Conservation (phyloP, 768 basidiomycete species). For the Austroboletus eburneus region DNA sequence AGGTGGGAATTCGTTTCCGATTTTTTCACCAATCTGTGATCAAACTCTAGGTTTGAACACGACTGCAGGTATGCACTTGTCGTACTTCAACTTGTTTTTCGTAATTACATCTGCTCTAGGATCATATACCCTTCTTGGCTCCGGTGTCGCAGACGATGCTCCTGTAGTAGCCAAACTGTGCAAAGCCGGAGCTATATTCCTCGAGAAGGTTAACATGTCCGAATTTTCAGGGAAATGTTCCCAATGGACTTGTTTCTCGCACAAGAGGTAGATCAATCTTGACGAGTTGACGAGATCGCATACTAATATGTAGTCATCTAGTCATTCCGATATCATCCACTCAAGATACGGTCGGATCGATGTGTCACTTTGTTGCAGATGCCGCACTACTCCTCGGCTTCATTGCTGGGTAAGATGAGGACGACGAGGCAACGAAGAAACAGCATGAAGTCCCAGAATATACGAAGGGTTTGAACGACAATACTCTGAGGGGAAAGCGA, state of each 20-base stretch:
- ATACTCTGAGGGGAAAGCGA: constrained; percentile 47
- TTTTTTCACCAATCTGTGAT: background rate
- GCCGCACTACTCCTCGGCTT: constrained; percentile 50
- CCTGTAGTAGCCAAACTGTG: constrained; percentile 28
- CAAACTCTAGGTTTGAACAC: constrained; percentile 34
- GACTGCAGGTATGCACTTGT: constrained; percentile 29
- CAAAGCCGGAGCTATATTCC: constrained; percentile 33
- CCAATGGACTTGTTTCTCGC: constrained; percentile 38
- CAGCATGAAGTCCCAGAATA: constrained; percentile 58
- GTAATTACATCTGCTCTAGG: constrained; percentile 17
- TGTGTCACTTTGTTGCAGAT: constrained; percentile 51
- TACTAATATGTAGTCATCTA: constrained; percentile 12
- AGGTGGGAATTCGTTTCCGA: constrained; percentile 11
- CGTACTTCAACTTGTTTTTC: background rate
- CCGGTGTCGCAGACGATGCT: constrained; percentile 34
- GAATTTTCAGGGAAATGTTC: constrained; percentile 39
- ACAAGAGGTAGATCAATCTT: constrained; percentile 27
- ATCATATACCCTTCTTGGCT: constrained; percentile 34
- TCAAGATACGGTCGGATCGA: constrained; percentile 58
- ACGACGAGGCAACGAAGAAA: constrained; percentile 48
- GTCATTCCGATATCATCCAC: constrained; percentile 55
- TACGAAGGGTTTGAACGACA: constrained; percentile 44
- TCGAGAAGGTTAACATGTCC: constrained; percentile 43
- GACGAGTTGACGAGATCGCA: background rate
- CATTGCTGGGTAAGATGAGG: constrained; percentile 51